These are phyloP conservation scores for Blastomyces emzantsi DNA, from an alignment of 2,329 filamentous ascomycete species.

Conservation along the genomic window DNA sequence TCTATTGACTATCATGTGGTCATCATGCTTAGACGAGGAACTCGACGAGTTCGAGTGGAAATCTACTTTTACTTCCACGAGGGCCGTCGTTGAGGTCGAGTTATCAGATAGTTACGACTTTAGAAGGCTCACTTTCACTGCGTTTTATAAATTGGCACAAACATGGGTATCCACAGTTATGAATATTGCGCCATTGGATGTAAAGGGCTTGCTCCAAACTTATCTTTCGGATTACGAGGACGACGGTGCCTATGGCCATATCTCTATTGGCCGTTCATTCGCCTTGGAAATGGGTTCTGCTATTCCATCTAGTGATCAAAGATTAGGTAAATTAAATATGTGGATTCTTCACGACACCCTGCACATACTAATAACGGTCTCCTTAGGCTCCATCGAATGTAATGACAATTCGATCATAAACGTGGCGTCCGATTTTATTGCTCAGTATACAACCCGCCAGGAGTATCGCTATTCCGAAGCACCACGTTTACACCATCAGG, in stretches of 20 bases:
- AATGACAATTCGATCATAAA: slow-evolving; percentile 70
- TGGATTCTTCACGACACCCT: background rate
- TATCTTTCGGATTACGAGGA: slow-evolving; percentile 94
- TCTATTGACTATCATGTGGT: slow-evolving; percentile 89
- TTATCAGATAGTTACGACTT: slow-evolving; percentile 89
- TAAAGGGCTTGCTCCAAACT: slow-evolving; percentile 91
- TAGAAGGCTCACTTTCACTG: slow-evolving; percentile 68
- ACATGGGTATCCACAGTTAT: slow-evolving; percentile 73
- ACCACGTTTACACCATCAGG: slow-evolving; percentile 28
- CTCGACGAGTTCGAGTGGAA: slow-evolving; percentile 87
- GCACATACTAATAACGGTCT: slow-evolving; percentile 9
- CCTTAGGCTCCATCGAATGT: slow-evolving; percentile 58
- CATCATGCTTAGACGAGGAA: slow-evolving; percentile 85
- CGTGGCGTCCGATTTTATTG: slow-evolving; percentile 89
- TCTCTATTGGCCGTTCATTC: slow-evolving; percentile 88
- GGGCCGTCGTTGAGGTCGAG: slow-evolving; percentile 72
- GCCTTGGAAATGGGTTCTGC: slow-evolving; percentile 84
- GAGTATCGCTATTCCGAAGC: slow-evolving; percentile 85
- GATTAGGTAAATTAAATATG: slow-evolving; percentile 47
- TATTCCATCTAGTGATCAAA: slow-evolving; percentile 78
- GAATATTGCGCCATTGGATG: slow-evolving; percentile 77
- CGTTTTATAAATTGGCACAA: slow-evolving; percentile 66
- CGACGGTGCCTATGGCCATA: slow-evolving; percentile 80
- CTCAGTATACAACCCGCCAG: slow-evolving; percentile 93
- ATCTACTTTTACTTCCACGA: slow-evolving; percentile 66